Evolutionary conservation across 202 grass and related monocot species (phyloP).

Genomic region (Elaeis oleifera): DNA sequence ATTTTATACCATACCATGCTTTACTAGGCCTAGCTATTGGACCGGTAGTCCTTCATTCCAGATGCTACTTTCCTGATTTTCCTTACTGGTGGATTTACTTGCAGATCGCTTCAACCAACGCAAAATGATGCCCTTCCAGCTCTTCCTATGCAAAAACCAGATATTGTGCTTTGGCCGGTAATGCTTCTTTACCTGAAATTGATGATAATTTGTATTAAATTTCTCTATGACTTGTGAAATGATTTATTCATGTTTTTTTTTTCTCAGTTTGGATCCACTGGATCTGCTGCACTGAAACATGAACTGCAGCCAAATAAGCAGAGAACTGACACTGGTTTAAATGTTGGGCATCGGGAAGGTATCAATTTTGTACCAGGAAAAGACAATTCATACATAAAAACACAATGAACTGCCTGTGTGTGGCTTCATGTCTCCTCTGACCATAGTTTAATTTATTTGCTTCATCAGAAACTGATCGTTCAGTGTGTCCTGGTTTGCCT

Average conservation of each 20-base stretch:
- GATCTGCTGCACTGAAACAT: conserved; percentile 11
- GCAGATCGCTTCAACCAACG: conserved; percentile 24
- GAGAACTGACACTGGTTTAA: neutral
- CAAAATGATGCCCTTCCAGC: conserved; percentile 13
- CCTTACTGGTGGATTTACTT: conserved; percentile 2
- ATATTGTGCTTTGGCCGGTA: conserved; percentile 31
- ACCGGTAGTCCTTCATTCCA: neutral
- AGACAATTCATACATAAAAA: neutral
- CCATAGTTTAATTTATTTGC: neutral
- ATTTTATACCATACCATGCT: too few species aligned
- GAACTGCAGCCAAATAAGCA: conserved; percentile 18
- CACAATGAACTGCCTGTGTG: too few species aligned
- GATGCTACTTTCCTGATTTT: neutral
- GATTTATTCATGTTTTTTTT: conserved; percentile 16
- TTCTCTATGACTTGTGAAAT: conserved; percentile 7
- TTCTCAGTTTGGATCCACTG: conserved; percentile 24
- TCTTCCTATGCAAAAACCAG: conserved; percentile 14
- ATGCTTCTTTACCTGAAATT: conserved; percentile 16
- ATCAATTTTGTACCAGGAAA: conserved; percentile 5
- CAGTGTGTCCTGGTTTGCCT: conserved; percentile 19
- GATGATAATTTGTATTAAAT: neutral
- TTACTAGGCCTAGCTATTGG: too few species aligned
- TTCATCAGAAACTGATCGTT: conserved; percentile 30
- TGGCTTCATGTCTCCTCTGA: neutral
- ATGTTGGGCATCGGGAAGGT: conserved; percentile 21